A percentile compares a stretch with the other conserved stretches of the same genome.
These are phyloP conservation scores for Solanum pennellii DNA, from an alignment of 257 asterid genomes.

Conservation along the genomic window DNA sequence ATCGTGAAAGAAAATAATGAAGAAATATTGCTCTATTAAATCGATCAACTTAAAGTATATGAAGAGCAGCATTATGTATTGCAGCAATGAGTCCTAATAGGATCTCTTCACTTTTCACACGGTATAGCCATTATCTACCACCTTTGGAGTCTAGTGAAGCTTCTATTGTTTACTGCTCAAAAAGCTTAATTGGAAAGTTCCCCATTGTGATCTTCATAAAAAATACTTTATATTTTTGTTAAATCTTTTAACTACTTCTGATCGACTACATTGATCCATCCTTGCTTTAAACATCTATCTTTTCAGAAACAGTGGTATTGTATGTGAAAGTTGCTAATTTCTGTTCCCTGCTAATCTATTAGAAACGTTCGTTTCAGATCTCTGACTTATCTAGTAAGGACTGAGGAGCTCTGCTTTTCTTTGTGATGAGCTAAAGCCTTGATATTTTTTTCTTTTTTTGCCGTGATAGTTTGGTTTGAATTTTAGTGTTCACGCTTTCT, in stretches of 20 bases:
- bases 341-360: background rate
- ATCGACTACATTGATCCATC: background rate
- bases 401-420: background rate
- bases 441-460: background rate
- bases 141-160: background rate
- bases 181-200: background rate
- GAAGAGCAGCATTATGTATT: background rate
- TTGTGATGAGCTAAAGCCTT: background rate
- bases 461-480: background rate
- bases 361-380: background rate
- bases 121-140: background rate
- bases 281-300: background rate
- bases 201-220: background rate
- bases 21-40: background rate
- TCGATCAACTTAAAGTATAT: background rate
- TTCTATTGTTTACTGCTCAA: background rate
- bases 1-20: background rate
- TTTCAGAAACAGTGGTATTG: background rate
- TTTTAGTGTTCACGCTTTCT: background rate
- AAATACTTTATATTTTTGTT: background rate
- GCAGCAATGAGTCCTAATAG: background rate
- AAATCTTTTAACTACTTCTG: background rate
- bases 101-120: background rate
- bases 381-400: background rate
- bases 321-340: background rate